Percentiles rank a stretch among this genome's conserved stretches.
phyloP scores from a whole-genome alignment of 148 eudicot genomes.

The Rheum nobile region DNA sequence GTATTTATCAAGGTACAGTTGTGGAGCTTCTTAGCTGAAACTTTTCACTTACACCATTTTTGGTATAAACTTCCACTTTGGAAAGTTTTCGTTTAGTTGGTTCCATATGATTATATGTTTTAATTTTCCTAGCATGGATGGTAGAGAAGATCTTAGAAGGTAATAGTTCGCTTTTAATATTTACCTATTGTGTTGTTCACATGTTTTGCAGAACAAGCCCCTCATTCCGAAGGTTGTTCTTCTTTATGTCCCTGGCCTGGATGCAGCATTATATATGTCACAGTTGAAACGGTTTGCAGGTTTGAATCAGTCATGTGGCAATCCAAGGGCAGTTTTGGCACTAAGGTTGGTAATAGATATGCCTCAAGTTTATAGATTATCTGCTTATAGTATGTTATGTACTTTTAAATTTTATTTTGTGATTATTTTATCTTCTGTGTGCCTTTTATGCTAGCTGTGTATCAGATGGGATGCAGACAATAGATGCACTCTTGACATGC shows the following conservation, averaged over 20 bases:
- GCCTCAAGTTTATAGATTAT: background rate
- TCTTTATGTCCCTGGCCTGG: conserved; percentile 93
- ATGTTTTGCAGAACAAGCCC: conserved; percentile 24
- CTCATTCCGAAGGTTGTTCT: conserved; percentile 84
- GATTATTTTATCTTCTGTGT: conserved; percentile 1
- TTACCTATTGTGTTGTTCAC: background rate
- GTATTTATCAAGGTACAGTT: conserved; percentile 43
- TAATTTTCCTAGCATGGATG: background rate
- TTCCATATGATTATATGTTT: background rate
- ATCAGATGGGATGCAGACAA: conserved; percentile 85
- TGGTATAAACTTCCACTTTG: background rate
- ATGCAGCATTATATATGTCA: conserved; percentile 74
- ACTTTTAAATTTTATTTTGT: background rate
- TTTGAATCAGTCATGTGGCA: conserved; percentile 68
- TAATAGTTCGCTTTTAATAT: background rate
- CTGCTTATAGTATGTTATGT: background rate
- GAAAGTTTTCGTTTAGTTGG: background rate
- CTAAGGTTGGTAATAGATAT: conserved; percentile 26
- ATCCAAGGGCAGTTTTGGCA: conserved; percentile 74
- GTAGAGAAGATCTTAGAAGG: background rate
- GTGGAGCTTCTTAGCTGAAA: background rate
- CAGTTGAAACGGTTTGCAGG: conserved; percentile 49
- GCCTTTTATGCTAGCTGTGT: conserved; percentile 27
- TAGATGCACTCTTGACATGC: conserved; percentile 88
- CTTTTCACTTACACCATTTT: background rate